phyloP scores from a whole-genome alignment of 768 basidiomycete genomes.

The Suillus fuscotomentosus region DNA sequence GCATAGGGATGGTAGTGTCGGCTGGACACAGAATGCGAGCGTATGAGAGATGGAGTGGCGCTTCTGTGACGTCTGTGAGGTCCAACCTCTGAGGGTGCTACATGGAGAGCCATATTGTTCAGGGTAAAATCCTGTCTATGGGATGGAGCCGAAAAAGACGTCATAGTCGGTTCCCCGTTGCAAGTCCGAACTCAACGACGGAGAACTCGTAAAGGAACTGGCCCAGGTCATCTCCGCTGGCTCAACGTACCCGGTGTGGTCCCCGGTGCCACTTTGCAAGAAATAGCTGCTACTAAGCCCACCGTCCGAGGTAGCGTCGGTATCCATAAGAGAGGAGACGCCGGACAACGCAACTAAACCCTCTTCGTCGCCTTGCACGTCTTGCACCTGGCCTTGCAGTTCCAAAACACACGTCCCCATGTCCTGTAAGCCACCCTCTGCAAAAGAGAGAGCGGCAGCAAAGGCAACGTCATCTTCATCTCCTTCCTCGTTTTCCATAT shows the following conservation, averaged over 20 bases:
- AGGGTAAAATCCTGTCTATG: conserved; percentile 56
- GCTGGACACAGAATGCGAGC: conserved; percentile 48
- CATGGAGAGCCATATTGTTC: conserved; percentile 40
- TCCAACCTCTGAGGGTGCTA: conserved; percentile 41
- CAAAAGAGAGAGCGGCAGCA: conserved; percentile 24
- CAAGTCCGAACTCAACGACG: conserved; percentile 19
- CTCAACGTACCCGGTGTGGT: conserved; percentile 21
- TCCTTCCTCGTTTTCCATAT: conserved; percentile 33
- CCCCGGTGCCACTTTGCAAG: conserved; percentile 16
- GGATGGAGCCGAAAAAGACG: conserved; percentile 56
- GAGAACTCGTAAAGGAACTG: conserved; percentile 15
- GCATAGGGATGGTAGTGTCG: conserved; percentile 63
- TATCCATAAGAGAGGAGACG: conserved; percentile 17
- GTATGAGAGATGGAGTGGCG: conserved; percentile 67
- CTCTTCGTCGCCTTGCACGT: conserved; percentile 58
- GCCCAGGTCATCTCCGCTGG: conserved; percentile 25
- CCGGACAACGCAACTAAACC: conserved; percentile 42
- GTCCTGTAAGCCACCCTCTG: conserved; percentile 35
- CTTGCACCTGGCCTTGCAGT: conserved; percentile 52
- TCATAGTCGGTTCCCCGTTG: conserved; percentile 45
- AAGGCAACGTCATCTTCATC: conserved; percentile 31
- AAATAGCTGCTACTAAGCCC: conserved; percentile 27
- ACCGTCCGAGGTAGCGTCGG: conserved; percentile 14
- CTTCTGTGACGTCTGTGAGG: conserved; percentile 71
- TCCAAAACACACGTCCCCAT: conserved; percentile 61